Conservation (phyloP, 2,329 filamentous ascomycete genomes). For the Colletotrichum coccodes region DNA sequence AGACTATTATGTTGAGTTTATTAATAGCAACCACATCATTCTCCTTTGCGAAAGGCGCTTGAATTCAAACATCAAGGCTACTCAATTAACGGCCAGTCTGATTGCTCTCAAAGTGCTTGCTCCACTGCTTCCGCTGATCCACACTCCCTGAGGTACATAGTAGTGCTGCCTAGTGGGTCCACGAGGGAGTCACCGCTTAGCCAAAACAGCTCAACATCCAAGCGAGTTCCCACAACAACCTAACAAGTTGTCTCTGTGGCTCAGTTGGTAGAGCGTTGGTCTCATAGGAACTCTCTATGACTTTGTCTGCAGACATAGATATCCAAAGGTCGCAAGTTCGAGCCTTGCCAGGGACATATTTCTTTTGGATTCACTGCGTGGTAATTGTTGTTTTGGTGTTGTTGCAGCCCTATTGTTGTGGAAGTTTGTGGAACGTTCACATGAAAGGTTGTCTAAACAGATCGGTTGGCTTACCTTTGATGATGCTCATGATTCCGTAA, state of each 20-base stretch:
- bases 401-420: no score
- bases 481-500: no score
- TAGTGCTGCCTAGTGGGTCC: neutral
- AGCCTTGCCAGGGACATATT: conserved; percentile 18
- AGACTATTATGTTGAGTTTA: no score
- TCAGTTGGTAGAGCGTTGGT: conserved; percentile 27
- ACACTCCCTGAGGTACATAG: neutral
- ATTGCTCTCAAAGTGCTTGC: neutral
- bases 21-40: no score
- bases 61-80: neutral
- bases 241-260: conserved; percentile 2
- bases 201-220: neutral
- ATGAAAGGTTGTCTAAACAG: no score
- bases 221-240: accelerated
- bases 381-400: no score
- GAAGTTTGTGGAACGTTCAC: no score
- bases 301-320: neutral
- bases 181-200: neutral
- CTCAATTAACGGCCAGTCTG: neutral
- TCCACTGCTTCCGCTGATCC: neutral
- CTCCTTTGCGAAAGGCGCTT: no score
- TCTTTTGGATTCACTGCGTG: neutral
- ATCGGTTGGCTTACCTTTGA: no score
- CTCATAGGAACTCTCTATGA: conserved; percentile 1
- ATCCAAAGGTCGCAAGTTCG: conserved; percentile 28